Evolutionary conservation across 2,329 filamentous ascomycete species (phyloP).

Genomic region (Clathrospora elynae): DNA sequence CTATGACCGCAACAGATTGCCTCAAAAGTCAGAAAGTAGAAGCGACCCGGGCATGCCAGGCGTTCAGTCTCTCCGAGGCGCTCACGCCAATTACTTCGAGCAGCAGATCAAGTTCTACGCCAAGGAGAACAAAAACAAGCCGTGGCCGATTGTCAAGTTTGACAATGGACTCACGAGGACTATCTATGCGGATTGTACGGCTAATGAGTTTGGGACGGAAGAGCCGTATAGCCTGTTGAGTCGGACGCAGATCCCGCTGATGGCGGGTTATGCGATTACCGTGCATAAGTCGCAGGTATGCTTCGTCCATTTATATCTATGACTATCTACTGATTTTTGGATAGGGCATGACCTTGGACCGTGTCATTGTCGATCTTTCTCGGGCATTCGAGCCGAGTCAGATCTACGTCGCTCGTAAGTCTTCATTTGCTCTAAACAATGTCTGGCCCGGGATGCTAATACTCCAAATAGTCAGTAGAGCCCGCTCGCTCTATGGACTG

Average conservation of each 20-base stretch:
- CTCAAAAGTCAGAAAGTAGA: conserved; percentile 20
- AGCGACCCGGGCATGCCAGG: conserved; percentile 7
- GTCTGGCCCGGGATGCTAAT: conserved; percentile 8
- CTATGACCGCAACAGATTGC: conserved; percentile 37
- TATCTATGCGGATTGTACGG: conserved; percentile 59
- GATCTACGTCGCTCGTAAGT: conserved; percentile 62
- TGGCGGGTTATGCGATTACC: conserved; percentile 66
- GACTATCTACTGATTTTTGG: neutral
- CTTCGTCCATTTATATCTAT: neutral
- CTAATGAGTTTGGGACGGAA: conserved; percentile 55
- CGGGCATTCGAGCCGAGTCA: conserved; percentile 63
- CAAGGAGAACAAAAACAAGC: conserved; percentile 35
- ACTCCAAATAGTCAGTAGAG: conserved; percentile 55
- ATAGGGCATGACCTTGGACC: conserved; percentile 64
- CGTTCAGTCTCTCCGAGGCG: conserved; percentile 39
- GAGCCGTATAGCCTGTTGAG: conserved; percentile 56
- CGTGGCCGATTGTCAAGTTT: conserved; percentile 62
- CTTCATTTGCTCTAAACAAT: neutral
- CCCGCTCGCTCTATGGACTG: conserved; percentile 58
- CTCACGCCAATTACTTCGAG: conserved; percentile 48
- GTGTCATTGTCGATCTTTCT: conserved; percentile 61
- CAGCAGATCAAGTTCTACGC: conserved; percentile 50
- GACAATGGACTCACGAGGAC: conserved; percentile 53
- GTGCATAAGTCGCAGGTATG: conserved; percentile 61
- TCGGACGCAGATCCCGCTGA: conserved; percentile 66